Evolutionary conservation across 257 asterid genomes (phyloP).

Genomic region (Solanum okadae): DNA sequence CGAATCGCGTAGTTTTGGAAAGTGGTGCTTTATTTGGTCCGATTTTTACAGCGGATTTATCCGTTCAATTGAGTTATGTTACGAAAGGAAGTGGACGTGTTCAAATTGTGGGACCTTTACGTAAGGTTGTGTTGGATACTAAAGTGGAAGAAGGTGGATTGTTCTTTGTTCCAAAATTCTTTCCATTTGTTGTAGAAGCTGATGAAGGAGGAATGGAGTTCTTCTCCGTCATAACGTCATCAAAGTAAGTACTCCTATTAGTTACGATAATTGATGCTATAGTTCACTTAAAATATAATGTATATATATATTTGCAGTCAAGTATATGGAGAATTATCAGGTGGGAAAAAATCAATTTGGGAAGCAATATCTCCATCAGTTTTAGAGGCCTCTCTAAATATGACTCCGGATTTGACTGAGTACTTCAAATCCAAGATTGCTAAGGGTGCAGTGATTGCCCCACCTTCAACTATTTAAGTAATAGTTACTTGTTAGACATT

Average conservation of each 20-base stretch:
- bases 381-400: conserved; percentile 22
- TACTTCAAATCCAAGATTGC: conserved; percentile 14
- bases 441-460: not conserved
- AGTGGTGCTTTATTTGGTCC: conserved; percentile 11
- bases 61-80: conserved; percentile 16
- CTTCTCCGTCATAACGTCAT: conserved; percentile 13
- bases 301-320: conserved; percentile 11
- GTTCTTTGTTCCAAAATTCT: conserved; percentile 33
- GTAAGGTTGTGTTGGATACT: conserved; percentile 15
- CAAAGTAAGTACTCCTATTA: conserved; percentile 13
- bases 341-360: conserved; percentile 22
- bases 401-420: not conserved
- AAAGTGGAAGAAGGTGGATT: conserved; percentile 14
- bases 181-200: conserved; percentile 10
- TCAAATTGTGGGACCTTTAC: conserved; percentile 24
- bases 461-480: not conserved
- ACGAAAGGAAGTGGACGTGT: conserved; percentile 24
- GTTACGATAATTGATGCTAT: not conserved
- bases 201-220: conserved; percentile 28
- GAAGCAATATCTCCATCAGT: conserved; percentile 21
- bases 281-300: too few relatives aligned
- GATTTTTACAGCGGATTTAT: conserved; percentile 5
- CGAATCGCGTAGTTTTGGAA: conserved; percentile 7
- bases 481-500: not conserved
- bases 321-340: not conserved